Evolutionary conservation across 2,329 filamentous ascomycete genomes (phyloP).

Genomic region (Lachnellula cervina): DNA sequence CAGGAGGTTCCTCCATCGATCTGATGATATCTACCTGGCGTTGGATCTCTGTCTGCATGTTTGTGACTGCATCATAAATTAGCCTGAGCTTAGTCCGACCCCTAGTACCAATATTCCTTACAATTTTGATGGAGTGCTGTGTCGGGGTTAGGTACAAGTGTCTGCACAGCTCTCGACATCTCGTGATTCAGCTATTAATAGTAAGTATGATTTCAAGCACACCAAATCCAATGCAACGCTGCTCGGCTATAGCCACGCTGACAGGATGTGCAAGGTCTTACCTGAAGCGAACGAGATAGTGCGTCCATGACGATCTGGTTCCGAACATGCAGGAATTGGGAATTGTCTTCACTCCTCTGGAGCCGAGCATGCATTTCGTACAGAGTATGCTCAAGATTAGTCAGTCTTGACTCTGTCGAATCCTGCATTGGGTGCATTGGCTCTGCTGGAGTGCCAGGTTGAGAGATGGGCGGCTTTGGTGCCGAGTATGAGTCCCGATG

Average conservation of each 20-base stretch:
- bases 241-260: constrained; percentile 1
- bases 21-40: constrained; percentile 55
- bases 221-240: background rate
- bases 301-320: constrained; percentile 80
- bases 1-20: constrained; percentile 59
- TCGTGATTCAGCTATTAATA: constrained; percentile 73
- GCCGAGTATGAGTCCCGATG: constrained; percentile 84
- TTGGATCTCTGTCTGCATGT: constrained; percentile 55
- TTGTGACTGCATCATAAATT: constrained; percentile 42
- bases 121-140: constrained; percentile 76
- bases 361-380: constrained; percentile 76
- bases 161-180: constrained; percentile 68
- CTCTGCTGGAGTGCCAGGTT: constrained; percentile 81
- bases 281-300: constrained; percentile 66
- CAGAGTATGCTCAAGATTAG: constrained; percentile 72
- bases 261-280: constrained; percentile 32
- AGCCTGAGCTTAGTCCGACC: constrained; percentile 15
- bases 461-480: constrained; percentile 68
- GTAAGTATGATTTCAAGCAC: constrained; percentile 21
- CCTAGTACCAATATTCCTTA: constrained; percentile 42
- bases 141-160: constrained; percentile 70
- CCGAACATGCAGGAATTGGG: constrained; percentile 72
- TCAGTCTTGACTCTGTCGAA: constrained; percentile 68
- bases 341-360: constrained; percentile 76
- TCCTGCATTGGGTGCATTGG: constrained; percentile 68